Base-by-base conservation (phyloP, 2,329 filamentous ascomycete species). In the Torrubiellomyces zombiae region DNA sequence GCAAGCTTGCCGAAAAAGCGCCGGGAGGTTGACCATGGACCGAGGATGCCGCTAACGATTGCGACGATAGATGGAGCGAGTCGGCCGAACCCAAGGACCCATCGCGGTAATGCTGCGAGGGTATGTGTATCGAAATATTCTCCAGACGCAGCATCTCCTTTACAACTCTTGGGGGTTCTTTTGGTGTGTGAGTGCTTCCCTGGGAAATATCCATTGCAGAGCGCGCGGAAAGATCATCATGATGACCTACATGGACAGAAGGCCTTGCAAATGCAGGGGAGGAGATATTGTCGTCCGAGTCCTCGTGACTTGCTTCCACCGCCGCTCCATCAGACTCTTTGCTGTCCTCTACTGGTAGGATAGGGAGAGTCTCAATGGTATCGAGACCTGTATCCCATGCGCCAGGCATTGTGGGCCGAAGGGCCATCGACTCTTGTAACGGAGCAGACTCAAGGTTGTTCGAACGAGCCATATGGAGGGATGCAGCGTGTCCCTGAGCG, bases 1-100 rank as follows among this genome's bases (percentile, higher is more conserved):
- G 46, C n/a, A n/a, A n/a, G n/a, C n/a, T n/a, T 3, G 66, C 48
- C 0, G 69, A 75, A 40, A 75, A 75, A 3, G 70, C 60, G 1
- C 70, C 72, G 2, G 70, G 70, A 3, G 73, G 42, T 37, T 70
- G 56, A 0, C 60, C 57, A n/a, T 55, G 54, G 8, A 53, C 32
- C 2, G 58, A 62, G 18, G 30, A 29, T 7, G 39, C 46, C 0
- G 40, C 39, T 18, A 58, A 32, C 9, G 47, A 43, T 16, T 45
- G 38, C 6, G 40, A 38, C 6, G 48, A 34, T 14, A 44, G 36
- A 7, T 38, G 29, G 3, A 40, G 29, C 1, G 46, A 42, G 14
- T 46, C 44, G 1, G 42, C 37, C 1, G 39, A 33, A 6, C 36
- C 31, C 10, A 44, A 24, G 4, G 52, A 36, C 6, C 57, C 38